Evolutionary conservation across 495 filamentous ascomycete species (phyloP).

Genomic region (Pyronema omphalodes): DNA sequence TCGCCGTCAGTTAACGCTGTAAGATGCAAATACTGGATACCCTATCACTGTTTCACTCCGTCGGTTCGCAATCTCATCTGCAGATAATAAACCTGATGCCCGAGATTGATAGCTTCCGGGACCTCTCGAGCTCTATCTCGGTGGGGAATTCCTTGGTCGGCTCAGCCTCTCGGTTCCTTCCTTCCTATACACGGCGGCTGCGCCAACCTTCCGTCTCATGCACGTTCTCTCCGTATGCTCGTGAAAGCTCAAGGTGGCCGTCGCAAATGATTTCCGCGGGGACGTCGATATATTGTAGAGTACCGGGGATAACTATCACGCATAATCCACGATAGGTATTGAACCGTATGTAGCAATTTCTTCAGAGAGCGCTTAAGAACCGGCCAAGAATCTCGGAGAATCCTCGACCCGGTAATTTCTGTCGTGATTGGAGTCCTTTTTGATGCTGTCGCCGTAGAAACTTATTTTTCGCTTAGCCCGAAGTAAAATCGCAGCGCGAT

Average conservation of each 20-base stretch:
- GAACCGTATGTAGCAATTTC: background rate
- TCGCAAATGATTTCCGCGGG: slow-evolving; percentile 1
- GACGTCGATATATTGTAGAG: background rate
- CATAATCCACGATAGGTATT: background rate
- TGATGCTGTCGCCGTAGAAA: background rate
- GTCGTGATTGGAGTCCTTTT: background rate
- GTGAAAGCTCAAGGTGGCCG: background rate
- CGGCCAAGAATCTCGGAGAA: background rate
- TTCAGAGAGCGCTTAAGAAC: background rate
- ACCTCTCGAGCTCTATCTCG: background rate
- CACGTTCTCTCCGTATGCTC: background rate
- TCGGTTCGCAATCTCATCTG: too few relatives aligned
- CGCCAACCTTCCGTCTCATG: background rate
- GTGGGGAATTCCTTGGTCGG: background rate
- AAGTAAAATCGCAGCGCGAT: background rate
- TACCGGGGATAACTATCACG: background rate
- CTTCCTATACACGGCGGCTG: background rate
- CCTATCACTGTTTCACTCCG: too few relatives aligned
- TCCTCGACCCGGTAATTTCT: background rate
- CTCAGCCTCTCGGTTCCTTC: background rate
- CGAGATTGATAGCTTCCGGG: too few relatives aligned
- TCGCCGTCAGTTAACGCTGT: too few relatives aligned
- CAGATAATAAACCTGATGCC: too few relatives aligned
- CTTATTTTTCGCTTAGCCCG: background rate
- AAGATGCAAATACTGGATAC: too few relatives aligned